Evolutionary conservation across 192 early-diverging fungal genomes (phyloP), one percentile per base, ranked within the genome.

Genomic region (Coemansia sp.): DNA sequence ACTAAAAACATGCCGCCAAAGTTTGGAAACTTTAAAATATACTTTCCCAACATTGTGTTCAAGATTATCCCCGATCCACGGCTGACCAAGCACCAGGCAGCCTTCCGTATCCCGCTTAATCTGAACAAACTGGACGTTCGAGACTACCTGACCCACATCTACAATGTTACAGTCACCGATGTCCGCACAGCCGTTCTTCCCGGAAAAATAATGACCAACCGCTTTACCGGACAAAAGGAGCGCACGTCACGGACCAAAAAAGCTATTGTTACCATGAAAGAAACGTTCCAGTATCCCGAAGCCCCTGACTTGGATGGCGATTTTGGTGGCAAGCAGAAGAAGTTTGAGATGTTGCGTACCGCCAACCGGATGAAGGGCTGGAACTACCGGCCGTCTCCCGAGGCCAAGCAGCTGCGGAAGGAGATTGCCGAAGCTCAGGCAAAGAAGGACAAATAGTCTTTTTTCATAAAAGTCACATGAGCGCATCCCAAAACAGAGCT

Each of bases 101-200:
- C 93, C 24, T 98, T 98, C 86, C 87, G 90, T 22, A 88, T 94
- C 4, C 96, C 96, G 26, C 89, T 89, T 24, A 83, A 86, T 26
- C 78, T 91, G 64, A 98, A 96, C 89, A 98, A 98, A 82, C 84
- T 98, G 43, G 96, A 98, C 71, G 93, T 98, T 69, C 83, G 85
- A 45, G 87, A 89, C 55, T 93, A 93, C 64, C 87, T 98, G 23
- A 74, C 85, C 54, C 85, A 91, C 59, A 87, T 96, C 27, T 98
- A 98, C 75, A 83, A 87, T 53, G 82, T 95, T 26, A 84, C 82
- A 38, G 84, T 98, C 8, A 85, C 86, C 19, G 92, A 93, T 66
- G 90, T 98, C 13, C 89, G 94, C 57, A 98, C 94, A 8, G 87
- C 92, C 81, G 94, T 93, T 78, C 93, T 94, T 74, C 83, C 87